Percentiles rank a stretch among this genome's conserved stretches.
These are phyloP conservation scores for Ophiocordyceps australis DNA, from an alignment of 2,329 filamentous ascomycete species.

Conservation along the genomic window DNA sequence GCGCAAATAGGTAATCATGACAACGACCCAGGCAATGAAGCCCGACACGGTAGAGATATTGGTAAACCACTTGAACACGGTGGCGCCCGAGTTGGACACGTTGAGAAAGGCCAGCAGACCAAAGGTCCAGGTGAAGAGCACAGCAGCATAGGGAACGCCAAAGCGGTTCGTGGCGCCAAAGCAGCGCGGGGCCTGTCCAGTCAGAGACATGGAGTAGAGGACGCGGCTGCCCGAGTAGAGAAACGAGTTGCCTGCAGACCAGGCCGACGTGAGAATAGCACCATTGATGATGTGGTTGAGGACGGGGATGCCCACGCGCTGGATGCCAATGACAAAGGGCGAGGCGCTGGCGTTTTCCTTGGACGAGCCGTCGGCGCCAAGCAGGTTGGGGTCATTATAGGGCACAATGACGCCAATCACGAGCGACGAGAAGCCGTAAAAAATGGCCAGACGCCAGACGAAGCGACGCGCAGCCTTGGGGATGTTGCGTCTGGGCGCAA, in stretches of 20 bases:
- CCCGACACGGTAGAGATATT: slow-evolving; percentile 49
- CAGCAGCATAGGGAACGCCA: slow-evolving; percentile 40
- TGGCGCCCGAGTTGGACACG: slow-evolving; percentile 39
- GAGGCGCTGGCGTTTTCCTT: slow-evolving; percentile 40
- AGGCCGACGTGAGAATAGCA: slow-evolving; percentile 47
- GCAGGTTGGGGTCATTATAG: slow-evolving; percentile 44
- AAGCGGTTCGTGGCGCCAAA: slow-evolving; percentile 41
- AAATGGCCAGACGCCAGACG: slow-evolving; percentile 41
- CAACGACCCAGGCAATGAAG: slow-evolving; percentile 40
- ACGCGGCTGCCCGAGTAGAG: slow-evolving; percentile 52
- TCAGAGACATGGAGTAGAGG: slow-evolving; percentile 48
- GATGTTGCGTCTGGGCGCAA: slow-evolving; percentile 45
- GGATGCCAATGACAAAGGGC: slow-evolving; percentile 50
- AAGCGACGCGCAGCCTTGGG: slow-evolving; percentile 46
- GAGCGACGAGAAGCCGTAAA: slow-evolving; percentile 44
- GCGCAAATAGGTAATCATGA: slow-evolving; percentile 39
- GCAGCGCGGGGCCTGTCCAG: slow-evolving; percentile 43
- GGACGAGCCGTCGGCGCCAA: no score
- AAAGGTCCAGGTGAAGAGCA: slow-evolving; percentile 35
- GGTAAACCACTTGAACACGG: slow-evolving; percentile 54
- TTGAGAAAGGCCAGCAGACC: slow-evolving; percentile 55
- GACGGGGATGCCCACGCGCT: slow-evolving; percentile 41
- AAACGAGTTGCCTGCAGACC: slow-evolving; percentile 42
- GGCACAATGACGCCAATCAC: slow-evolving; percentile 44
- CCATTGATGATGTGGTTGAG: slow-evolving; percentile 52